Evolutionary conservation across 768 basidiomycete species (phyloP), one percentile per base, ranked within the genome.

Genomic region (Tricholoma flavovirens): DNA sequence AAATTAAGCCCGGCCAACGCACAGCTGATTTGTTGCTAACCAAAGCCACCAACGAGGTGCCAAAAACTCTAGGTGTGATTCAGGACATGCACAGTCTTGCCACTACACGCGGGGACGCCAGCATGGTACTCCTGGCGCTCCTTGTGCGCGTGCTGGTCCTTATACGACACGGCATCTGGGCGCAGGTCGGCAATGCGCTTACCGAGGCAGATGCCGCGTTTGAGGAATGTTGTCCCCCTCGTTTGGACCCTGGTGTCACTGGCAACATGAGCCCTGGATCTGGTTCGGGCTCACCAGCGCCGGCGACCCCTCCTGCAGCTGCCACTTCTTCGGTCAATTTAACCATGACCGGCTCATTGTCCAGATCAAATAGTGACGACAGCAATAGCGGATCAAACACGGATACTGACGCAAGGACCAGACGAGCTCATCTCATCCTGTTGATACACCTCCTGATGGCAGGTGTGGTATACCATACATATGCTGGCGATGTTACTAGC

Each of bases 371-470:
- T 45, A 45, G 11, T 11, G 53, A 49, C 26, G 50, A 50, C 43
- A 48, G 26, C 15, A 54, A 49, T 19, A 53, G 52, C 48, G 2
- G 30, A 56, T 22, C 56, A 54, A 49, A 60, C 64, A 12, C 53
- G 58, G 11, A 60, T 67, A 53, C 69, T 68, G 26, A 69, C 69
- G 46, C 69, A 67, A 5, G 21, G 11, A 22, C 50, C 17, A 36
- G 21, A 22, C 21, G 36, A n/a, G 51, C 38, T 7, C 51, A 9
- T n/a, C 35, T 53, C 38, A 15, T 40, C n/a, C 68, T 77, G 24
- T 65, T 75, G 2, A 70, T 86, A 3, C 87, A 90, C 62, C 66
- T 81, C 8, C 81, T 91, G 21, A 76, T 88, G 49, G 69, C 88
- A 19, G 77, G 81, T 3, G 74, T 87, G 8, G 66, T 84, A 19